Evolutionary conservation across 208 protist genomes (phyloP), one percentile per base, ranked within the genome.

Genomic region (Leishmania turanica): DNA sequence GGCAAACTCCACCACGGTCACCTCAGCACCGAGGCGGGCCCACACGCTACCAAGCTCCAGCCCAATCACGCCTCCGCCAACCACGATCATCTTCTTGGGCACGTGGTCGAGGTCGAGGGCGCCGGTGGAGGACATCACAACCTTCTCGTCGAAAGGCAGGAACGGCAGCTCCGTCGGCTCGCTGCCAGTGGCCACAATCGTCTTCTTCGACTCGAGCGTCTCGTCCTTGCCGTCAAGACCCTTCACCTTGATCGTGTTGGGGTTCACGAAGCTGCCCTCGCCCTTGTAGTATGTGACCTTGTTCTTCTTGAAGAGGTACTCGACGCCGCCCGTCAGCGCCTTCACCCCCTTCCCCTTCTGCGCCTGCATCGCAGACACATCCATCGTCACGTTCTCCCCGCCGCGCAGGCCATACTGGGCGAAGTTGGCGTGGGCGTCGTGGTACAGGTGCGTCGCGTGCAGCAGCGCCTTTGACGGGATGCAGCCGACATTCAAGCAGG

Each of bases 401-500:
- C 91, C 93, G 40, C 89, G 80, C 42, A 99, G 88, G 75, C 98
- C 99, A 84, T 96, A 97, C 66, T 97, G 93, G 37, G 85, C 85
- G 83, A 99, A 99, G 81, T 99, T 96, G 78, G 95, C 75, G 87
- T 99, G 91, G 9, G 99, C 96, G 73, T 99, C 92, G 79, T 99
- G 93, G 87, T 99, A 99, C 66, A 99, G 66, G 89, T 99, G 99
- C 45, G 99, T 99, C 49, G 99, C 96, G 87, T 99, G 96, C 0
- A 99, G 95, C 8, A 99, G 96, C 54, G 99, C 94, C 94, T 99
- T 99, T 74, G 99, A 99, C 21, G 99, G 99, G 84, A 99, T 99
- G 95, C 99, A 99, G 51, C 98, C 99, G 51, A 99, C 99, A 89
- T 99, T 99, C n/a, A 99, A 93, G 94, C 99, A 99, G 27, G 99